Conservation (phyloP, 2,329 filamentous ascomycete genomes). For the Neobulgaria alba region DNA sequence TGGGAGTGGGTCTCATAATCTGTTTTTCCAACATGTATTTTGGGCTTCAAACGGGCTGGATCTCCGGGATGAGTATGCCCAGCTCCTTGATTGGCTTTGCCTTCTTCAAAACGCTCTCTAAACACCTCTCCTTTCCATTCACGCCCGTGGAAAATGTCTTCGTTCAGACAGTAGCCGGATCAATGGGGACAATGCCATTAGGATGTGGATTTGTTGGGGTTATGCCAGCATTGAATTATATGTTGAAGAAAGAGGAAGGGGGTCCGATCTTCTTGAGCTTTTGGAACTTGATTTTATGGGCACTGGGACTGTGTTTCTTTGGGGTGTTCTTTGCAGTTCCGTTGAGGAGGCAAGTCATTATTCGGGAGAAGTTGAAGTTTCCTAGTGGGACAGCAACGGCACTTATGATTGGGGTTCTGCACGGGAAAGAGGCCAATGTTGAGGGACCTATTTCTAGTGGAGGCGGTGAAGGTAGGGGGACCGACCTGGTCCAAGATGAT, state of each 20-base stretch:
- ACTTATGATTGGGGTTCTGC: conserved; percentile 82
- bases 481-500: conserved; percentile 1
- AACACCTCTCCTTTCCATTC: conserved; percentile 70
- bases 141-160: conserved; percentile 94
- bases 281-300: conserved; percentile 80
- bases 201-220: conserved; percentile 95
- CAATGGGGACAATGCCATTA: conserved; percentile 92
- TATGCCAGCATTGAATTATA: conserved; percentile 82
- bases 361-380: conserved; percentile 85
- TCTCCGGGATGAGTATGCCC: conserved; percentile 92
- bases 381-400: conserved; percentile 94
- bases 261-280: conserved; percentile 66
- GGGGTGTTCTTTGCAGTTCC: conserved; percentile 95
- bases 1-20: conserved; percentile 80
- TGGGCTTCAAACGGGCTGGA: conserved; percentile 79
- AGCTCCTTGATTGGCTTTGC: conserved; percentile 90
- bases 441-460: conserved; percentile 11
- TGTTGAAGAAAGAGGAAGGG: conserved; percentile 68
- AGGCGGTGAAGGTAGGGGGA: background rate
- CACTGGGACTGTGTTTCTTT: conserved; percentile 88
- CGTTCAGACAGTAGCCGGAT: conserved; percentile 90
- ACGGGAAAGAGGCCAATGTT: conserved; percentile 46
- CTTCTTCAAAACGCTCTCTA: conserved; percentile 73
- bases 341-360: conserved; percentile 81
- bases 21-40: conserved; percentile 99